These are phyloP conservation scores for Penicillium sp. DNA, from an alignment of 2,329 filamentous ascomycete species.

Conservation along the genomic window DNA sequence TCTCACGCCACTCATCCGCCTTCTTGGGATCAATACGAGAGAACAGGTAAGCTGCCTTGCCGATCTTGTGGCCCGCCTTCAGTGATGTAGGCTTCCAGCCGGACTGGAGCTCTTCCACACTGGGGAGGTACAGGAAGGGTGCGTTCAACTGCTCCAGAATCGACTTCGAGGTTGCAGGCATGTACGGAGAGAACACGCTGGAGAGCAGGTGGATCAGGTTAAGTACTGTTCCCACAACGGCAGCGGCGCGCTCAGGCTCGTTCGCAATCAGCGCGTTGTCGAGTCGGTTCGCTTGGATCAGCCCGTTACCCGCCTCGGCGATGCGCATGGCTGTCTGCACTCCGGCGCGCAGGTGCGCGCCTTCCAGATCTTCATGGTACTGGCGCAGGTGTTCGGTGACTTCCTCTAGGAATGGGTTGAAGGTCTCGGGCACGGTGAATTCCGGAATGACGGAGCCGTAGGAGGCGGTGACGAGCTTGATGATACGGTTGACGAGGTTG, in stretches of 20 bases:
- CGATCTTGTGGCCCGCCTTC: constrained; percentile 68
- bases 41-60: constrained; percentile 71
- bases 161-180: constrained; percentile 65
- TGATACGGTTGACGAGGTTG: constrained; percentile 64
- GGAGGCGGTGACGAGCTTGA: constrained; percentile 63
- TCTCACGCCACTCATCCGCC: constrained; percentile 70
- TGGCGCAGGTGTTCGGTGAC: constrained; percentile 47
- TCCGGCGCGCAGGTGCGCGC: constrained; percentile 52
- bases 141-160: constrained; percentile 69
- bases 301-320: constrained; percentile 51
- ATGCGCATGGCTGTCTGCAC: constrained; percentile 49
- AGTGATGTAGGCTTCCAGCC: constrained; percentile 55
- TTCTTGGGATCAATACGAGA: constrained; percentile 73
- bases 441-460: constrained; percentile 51
- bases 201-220: constrained; percentile 78
- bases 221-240: constrained; percentile 66
- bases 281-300: constrained; percentile 53
- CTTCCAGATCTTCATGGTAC: constrained; percentile 52
- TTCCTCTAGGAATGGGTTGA: constrained; percentile 36
- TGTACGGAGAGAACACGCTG: constrained; percentile 69
- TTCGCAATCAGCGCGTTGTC: constrained; percentile 54
- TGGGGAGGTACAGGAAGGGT: constrained; percentile 53
- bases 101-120: constrained; percentile 41
- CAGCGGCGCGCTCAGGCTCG: constrained; percentile 51
- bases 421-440: constrained; percentile 35